Conservation (phyloP, 106 monocot species). For the Dendrobium officinale region DNA sequence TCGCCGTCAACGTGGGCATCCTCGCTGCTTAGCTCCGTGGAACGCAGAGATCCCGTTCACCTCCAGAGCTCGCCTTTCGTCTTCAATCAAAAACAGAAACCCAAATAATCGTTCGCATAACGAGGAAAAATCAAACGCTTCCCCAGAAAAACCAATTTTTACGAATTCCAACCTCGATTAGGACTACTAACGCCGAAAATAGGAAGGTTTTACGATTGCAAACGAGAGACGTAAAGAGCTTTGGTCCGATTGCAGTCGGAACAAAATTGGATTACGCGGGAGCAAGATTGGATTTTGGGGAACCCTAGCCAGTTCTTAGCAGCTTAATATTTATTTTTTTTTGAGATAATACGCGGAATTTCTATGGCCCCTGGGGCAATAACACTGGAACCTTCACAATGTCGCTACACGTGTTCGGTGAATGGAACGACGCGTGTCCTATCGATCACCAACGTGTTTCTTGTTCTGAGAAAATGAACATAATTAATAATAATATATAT, state of each 20-base stretch:
- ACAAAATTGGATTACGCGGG: not conserved
- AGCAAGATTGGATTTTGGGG: not conserved
- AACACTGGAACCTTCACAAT: too few relatives aligned
- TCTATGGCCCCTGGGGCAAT: too few relatives aligned
- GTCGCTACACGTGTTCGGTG: too few relatives aligned
- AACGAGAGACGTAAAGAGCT: not conserved
- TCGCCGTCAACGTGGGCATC: conserved; percentile 57
- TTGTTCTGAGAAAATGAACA: too few relatives aligned
- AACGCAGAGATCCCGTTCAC: not conserved
- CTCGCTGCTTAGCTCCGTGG: not conserved
- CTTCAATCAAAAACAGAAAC: not conserved
- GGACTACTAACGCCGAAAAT: not conserved
- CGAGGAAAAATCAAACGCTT: not conserved
- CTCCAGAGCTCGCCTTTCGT: not conserved
- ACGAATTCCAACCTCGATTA: not conserved
- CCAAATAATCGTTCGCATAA: not conserved
- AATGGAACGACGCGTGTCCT: too few relatives aligned
- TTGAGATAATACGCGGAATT: too few relatives aligned
- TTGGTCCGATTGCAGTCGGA: not conserved
- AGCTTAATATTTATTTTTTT: too few relatives aligned
- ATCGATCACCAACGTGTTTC: too few relatives aligned
- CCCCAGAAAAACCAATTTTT: not conserved
- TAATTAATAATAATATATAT: too few relatives aligned
- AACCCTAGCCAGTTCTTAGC: not conserved
- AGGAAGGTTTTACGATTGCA: not conserved